Percentiles rank a stretch among this genome's conserved stretches.
These are phyloP conservation scores for Xylaria sp. DNA, from an alignment of 2,329 filamentous ascomycete genomes.

Conservation along the genomic window DNA sequence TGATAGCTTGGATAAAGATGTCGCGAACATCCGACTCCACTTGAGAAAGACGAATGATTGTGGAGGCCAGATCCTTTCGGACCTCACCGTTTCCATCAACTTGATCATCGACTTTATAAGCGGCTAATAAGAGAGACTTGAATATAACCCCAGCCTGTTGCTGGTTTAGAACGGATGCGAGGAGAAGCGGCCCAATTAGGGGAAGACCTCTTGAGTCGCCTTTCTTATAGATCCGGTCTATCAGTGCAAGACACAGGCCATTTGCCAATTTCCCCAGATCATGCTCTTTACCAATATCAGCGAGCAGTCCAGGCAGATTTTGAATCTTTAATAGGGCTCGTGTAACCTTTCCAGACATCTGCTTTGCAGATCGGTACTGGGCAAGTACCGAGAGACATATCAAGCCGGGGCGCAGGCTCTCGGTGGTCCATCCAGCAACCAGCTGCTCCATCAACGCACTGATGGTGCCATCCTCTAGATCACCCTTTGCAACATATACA, in stretches of 20 bases:
- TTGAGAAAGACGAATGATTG: slow-evolving; percentile 73
- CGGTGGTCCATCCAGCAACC: slow-evolving; percentile 76
- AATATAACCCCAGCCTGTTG: slow-evolving; percentile 72
- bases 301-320: slow-evolving; percentile 67
- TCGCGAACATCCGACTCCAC: slow-evolving; percentile 66
- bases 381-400: slow-evolving; percentile 84
- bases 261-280: slow-evolving; percentile 77
- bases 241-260: slow-evolving; percentile 73
- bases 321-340: slow-evolving; percentile 74
- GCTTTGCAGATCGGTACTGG: slow-evolving; percentile 77
- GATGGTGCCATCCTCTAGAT: slow-evolving; percentile 81
- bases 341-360: slow-evolving; percentile 75
- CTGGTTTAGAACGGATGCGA: slow-evolving; percentile 68
- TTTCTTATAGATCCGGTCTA: slow-evolving; percentile 70
- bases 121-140: slow-evolving; percentile 70
- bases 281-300: slow-evolving; percentile 71
- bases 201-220: slow-evolving; percentile 66
- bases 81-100: slow-evolving; percentile 64
- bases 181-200: slow-evolving; percentile 69
- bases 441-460: slow-evolving; percentile 91
- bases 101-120: slow-evolving; percentile 65
- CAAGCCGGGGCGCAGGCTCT: slow-evolving; percentile 78
- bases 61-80: slow-evolving; percentile 71
- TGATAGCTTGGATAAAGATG: slow-evolving; percentile 73
- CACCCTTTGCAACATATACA: slow-evolving; percentile 84